Conservation (phyloP, 805 yeast species). For the Candida namnaoensis region DNA sequence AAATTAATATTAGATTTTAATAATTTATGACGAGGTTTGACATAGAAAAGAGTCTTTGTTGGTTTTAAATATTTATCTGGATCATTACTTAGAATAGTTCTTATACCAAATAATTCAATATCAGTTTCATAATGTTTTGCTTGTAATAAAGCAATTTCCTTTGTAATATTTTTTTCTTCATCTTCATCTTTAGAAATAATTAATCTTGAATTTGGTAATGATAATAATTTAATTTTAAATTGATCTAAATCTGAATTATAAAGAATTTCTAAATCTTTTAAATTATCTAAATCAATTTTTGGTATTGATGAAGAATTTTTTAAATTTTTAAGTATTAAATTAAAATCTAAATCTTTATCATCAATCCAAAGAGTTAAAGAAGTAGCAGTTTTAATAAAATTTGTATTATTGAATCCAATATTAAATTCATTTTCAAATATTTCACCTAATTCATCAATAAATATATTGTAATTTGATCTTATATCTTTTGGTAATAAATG, state of each 20-base stretch:
- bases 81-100: constrained; percentile 6
- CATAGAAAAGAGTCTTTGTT: constrained; percentile 13
- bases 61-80: constrained; percentile 10
- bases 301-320: neutral
- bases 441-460: neutral
- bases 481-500: constrained; percentile 10
- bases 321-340: too few relatives aligned
- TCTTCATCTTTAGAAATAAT: constrained; percentile 2
- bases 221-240: constrained; percentile 10
- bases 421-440: neutral
- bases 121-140: constrained; percentile 7
- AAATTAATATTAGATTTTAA: constrained; percentile 1
- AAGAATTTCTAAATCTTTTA: neutral
- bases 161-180: constrained; percentile 3
- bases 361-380: neutral
- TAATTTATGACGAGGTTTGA: constrained; percentile 14
- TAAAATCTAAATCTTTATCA: too few relatives aligned
- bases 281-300: too few relatives aligned
- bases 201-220: constrained; percentile 10
- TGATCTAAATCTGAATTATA: constrained; percentile 6
- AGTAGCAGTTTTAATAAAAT: neutral
- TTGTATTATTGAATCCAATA: neutral
- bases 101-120: constrained; percentile 14
- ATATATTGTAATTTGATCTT: neutral
- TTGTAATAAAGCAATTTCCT: constrained; percentile 17